These are phyloP conservation scores for Rhizophagus clarus DNA, from an alignment of 192 early-diverging fungal species.

Conservation along the genomic window DNA sequence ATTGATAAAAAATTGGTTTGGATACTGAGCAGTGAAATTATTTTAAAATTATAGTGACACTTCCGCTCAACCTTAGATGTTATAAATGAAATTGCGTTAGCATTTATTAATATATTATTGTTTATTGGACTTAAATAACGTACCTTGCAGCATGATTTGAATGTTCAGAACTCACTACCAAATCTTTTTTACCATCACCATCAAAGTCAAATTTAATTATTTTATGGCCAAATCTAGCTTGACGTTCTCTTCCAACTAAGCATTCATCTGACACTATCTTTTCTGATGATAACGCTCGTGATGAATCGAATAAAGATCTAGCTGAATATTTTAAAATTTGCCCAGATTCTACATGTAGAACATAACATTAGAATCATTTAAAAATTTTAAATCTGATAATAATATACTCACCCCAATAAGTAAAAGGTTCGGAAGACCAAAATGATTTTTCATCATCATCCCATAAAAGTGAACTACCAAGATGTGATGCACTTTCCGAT, in stretches of 20 bases:
- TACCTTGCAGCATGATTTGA: constrained; percentile 8
- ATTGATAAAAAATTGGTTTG: too few species aligned
- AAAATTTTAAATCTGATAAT: not conserved
- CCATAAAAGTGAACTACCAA: constrained; percentile 17
- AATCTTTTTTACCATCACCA: constrained; percentile 56
- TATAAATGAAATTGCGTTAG: not conserved
- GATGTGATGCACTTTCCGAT: constrained; percentile 13
- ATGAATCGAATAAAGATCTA: not conserved
- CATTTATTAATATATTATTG: not conserved
- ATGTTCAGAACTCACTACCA: constrained; percentile 69
- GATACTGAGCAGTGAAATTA: not conserved
- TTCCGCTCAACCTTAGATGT: constrained; percentile 14
- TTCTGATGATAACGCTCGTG: not conserved
- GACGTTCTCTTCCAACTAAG: not conserved
- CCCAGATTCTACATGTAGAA: not conserved
- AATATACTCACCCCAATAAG: constrained; percentile 12
- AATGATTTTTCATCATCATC: not conserved
- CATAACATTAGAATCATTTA: not conserved
- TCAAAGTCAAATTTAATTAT: constrained; percentile 58
- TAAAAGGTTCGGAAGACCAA: constrained; percentile 20
- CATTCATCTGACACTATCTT: not conserved
- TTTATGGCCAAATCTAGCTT: constrained; percentile 22
- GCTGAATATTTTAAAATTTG: constrained; percentile 14
- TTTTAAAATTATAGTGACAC: not conserved
- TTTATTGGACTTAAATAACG: not conserved